Percentiles rank a stretch among this genome's conserved stretches.
phyloP scores from a whole-genome alignment of 1,139 yeast species.

The Saccharomyces hybrid region DNA sequence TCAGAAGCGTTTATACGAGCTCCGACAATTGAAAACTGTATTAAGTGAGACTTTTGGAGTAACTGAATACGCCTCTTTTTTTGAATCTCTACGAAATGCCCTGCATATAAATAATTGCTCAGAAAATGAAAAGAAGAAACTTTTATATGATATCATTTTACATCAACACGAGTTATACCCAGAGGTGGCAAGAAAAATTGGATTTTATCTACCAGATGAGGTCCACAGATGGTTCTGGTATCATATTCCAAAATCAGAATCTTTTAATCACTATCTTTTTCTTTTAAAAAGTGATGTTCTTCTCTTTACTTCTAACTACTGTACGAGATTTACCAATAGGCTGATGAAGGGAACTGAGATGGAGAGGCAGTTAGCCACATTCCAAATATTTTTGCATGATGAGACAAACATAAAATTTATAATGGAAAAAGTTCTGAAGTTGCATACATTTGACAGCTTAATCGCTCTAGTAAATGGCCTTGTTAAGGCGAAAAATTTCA shows the following conservation, averaged over 20 bases:
- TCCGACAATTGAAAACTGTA: neutral
- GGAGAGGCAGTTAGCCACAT: conserved; percentile 23
- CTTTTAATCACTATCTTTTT: conserved; percentile 21
- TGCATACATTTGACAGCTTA: conserved; percentile 21
- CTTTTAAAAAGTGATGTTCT: conserved; percentile 21
- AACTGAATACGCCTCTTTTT: conserved; percentile 8
- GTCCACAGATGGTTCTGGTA: conserved; percentile 26
- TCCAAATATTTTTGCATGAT: conserved; percentile 20
- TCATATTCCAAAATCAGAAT: conserved; percentile 12
- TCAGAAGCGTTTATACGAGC: neutral
- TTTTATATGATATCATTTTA: conserved; percentile 13
- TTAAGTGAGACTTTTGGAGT: neutral
- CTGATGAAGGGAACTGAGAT: conserved; percentile 25
- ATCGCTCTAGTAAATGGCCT: conserved; percentile 12
- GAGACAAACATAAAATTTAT: conserved; percentile 10
- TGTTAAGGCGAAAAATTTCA: conserved; percentile 14
- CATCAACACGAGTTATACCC: conserved; percentile 17
- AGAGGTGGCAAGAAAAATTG: conserved; percentile 5
- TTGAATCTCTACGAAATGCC: conserved; percentile 4
- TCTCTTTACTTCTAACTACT: conserved; percentile 13
- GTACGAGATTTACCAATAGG: conserved; percentile 11
- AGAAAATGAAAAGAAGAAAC: conserved; percentile 7
- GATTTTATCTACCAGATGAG: conserved; percentile 17
- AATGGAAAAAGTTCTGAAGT: conserved; percentile 14
- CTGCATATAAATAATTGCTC: conserved; percentile 3